phyloP scores from a whole-genome alignment of 148 eudicot species.

The Chenopodium formosanum region DNA sequence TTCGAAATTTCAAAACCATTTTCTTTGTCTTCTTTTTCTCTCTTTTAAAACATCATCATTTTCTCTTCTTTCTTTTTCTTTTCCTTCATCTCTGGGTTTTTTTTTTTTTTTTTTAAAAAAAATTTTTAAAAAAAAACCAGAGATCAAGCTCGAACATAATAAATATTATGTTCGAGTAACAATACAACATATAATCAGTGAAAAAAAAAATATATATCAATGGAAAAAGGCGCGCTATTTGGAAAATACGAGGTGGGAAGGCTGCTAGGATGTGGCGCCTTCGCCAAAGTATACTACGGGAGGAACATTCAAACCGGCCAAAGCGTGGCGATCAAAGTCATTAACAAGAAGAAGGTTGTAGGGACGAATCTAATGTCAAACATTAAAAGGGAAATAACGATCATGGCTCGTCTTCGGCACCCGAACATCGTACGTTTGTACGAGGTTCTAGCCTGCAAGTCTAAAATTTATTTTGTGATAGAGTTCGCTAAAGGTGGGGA shows the following conservation, averaged over 20 bases:
- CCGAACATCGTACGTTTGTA: constrained; percentile 55
- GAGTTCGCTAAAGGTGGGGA: constrained; percentile 76
- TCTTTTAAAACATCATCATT: neutral
- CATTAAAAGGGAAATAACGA: constrained; percentile 61
- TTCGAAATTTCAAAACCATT: neutral
- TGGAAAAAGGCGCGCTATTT: constrained; percentile 28
- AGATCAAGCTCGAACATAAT: neutral
- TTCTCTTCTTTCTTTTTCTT: neutral
- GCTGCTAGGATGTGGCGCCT: constrained; percentile 68
- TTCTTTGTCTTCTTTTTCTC: neutral
- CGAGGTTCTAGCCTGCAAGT: constrained; percentile 62
- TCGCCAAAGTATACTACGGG: constrained; percentile 73
- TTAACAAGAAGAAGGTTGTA: constrained; percentile 46
- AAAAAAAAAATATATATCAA: neutral
- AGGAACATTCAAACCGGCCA: constrained; percentile 47
- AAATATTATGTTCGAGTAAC: neutral
- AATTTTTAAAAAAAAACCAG: neutral
- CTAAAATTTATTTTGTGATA: constrained; percentile 66
- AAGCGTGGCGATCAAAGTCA: constrained; percentile 65
- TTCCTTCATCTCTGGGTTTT: neutral
- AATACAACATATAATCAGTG: too few relatives aligned
- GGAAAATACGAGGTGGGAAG: constrained; percentile 70
- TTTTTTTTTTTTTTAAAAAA: neutral
- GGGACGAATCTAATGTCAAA: constrained; percentile 33
- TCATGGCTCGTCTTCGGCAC: constrained; percentile 58